Evolutionary conservation across 2,329 filamentous ascomycete genomes (phyloP).

Genomic region (Colletotrichum siamense): DNA sequence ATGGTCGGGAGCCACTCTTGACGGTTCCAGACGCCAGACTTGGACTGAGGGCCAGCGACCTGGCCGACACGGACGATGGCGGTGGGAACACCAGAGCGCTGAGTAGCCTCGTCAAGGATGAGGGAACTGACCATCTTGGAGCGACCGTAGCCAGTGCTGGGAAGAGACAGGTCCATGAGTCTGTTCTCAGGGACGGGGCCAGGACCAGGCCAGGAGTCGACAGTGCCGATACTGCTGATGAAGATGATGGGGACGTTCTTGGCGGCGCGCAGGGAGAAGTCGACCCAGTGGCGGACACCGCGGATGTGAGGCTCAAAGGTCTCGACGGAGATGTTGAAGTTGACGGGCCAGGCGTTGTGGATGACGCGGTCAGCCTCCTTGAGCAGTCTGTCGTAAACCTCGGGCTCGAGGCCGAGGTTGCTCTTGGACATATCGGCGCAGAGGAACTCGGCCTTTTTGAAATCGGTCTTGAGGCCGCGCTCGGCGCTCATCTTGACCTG

Average conservation of each 20-base stretch:
- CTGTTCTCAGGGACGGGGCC: conserved; percentile 42
- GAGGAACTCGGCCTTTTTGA: conserved; percentile 50
- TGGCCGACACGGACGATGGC: conserved; percentile 23
- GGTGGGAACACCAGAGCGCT: conserved; percentile 2
- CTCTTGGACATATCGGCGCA: conserved; percentile 52
- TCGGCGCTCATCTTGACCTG: conserved; percentile 40
- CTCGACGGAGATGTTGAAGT: conserved; percentile 55
- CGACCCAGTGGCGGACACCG: conserved; percentile 54
- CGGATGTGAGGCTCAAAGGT: conserved; percentile 57
- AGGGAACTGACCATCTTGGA: conserved; percentile 20
- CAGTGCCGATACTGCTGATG: conserved; percentile 47
- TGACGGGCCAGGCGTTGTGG: conserved; percentile 59
- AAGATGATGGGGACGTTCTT: conserved; percentile 34
- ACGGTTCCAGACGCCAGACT: conserved; percentile 17
- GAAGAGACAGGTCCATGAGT: conserved; percentile 26
- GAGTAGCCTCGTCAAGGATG: conserved; percentile 15
- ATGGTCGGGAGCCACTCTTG: conserved; percentile 22
- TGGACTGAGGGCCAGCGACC: conserved; percentile 10
- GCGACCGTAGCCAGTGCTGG: conserved; percentile 19
- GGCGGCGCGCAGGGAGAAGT: conserved; percentile 39
- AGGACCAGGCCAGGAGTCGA: conserved; percentile 36
- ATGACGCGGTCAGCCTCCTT: conserved; percentile 49
- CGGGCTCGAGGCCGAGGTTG: conserved; percentile 50
- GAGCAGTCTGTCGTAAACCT: conserved; percentile 40
- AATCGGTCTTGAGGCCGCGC: conserved; percentile 42